These are phyloP conservation scores for Penicillium italicum DNA, from an alignment of 2,329 filamentous ascomycete species.

Conservation along the genomic window DNA sequence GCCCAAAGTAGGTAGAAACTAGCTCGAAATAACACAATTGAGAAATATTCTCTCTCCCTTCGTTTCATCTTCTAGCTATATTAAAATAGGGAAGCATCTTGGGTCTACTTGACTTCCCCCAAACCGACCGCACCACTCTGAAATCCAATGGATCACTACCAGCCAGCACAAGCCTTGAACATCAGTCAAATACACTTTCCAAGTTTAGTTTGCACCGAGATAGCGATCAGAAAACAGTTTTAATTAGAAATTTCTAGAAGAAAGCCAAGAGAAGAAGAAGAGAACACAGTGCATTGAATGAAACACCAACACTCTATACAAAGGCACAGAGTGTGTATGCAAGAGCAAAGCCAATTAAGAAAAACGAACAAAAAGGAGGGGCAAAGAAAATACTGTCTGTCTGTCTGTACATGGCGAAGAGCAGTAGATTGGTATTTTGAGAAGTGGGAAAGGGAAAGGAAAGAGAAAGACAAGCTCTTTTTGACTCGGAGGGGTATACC, in stretches of 20 bases:
- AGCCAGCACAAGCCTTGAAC: not conserved
- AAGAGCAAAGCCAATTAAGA: not conserved
- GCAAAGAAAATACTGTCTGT: not conserved
- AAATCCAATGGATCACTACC: not conserved
- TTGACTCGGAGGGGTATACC: slow-evolving; percentile 28
- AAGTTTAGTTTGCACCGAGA: not conserved
- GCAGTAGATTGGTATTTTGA: slow-evolving; percentile 4
- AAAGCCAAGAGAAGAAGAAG: not conserved
- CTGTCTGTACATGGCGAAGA: slow-evolving; percentile 13
- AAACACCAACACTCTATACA: slow-evolving; percentile 5
- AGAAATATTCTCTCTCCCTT: not conserved
- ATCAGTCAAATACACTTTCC: not conserved
- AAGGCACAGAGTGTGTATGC: slow-evolving; percentile 3
- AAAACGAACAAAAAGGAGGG: not conserved
- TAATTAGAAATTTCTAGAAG: not conserved
- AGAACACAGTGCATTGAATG: not conserved
- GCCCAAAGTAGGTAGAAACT: not conserved
- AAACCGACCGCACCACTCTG: not conserved
- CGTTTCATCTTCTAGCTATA: not conserved
- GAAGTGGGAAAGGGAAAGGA: slow-evolving; percentile 6
- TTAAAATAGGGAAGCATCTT: not conserved
- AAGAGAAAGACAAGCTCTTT: slow-evolving; percentile 15
- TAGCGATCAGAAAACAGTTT: not conserved
- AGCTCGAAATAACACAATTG: not conserved
- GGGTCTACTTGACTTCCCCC: not conserved